A percentile compares a stretch with the other conserved stretches of the same genome.
phyloP scores from a whole-genome alignment of 1,139 yeast species.

The Lodderomyces metapsilosis region DNA sequence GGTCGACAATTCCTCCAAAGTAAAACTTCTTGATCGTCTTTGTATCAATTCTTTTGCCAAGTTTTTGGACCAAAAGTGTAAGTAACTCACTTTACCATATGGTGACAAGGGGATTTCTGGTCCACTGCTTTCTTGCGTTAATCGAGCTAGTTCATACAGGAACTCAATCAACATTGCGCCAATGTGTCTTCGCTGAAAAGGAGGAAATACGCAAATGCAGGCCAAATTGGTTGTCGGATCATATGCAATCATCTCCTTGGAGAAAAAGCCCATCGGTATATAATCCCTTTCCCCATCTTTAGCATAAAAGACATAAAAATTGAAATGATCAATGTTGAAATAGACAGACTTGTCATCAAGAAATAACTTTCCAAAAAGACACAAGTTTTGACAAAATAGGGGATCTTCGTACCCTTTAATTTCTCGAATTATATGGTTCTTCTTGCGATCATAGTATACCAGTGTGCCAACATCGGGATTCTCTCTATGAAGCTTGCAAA shows the following conservation, averaged over 20 bases:
- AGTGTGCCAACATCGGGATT: conserved; percentile 57
- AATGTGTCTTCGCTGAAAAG: conserved; percentile 74
- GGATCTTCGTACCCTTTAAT: conserved; percentile 63
- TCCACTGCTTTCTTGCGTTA: conserved; percentile 57
- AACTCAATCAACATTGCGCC: conserved; percentile 83
- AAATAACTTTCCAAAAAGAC: conserved; percentile 82
- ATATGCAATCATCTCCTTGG: conserved; percentile 82
- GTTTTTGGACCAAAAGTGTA: conserved; percentile 71
- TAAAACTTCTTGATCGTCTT: conserved; percentile 21
- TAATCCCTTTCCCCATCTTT: conserved; percentile 22
- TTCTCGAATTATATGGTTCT: conserved; percentile 51
- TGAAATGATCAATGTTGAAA: conserved; percentile 74
- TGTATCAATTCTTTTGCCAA: conserved; percentile 20
- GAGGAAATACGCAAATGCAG: conserved; percentile 89
- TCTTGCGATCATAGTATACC: conserved; percentile 60
- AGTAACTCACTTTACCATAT: conserved; percentile 71
- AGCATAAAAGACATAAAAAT: conserved; percentile 73
- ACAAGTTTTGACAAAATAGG: conserved; percentile 76
- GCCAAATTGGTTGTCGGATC: conserved; percentile 80
- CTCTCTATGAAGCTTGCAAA: conserved; percentile 42
- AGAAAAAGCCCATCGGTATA: conserved; percentile 85
- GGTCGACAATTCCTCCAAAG: conserved; percentile 53
- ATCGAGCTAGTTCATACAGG: conserved; percentile 68
- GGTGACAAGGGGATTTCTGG: conserved; percentile 91
- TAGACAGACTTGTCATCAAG: conserved; percentile 90